Evolutionary conservation across 495 filamentous ascomycete species (phyloP), one percentile per base, ranked within the genome.

Genomic region (Lophiotrema nucula): DNA sequence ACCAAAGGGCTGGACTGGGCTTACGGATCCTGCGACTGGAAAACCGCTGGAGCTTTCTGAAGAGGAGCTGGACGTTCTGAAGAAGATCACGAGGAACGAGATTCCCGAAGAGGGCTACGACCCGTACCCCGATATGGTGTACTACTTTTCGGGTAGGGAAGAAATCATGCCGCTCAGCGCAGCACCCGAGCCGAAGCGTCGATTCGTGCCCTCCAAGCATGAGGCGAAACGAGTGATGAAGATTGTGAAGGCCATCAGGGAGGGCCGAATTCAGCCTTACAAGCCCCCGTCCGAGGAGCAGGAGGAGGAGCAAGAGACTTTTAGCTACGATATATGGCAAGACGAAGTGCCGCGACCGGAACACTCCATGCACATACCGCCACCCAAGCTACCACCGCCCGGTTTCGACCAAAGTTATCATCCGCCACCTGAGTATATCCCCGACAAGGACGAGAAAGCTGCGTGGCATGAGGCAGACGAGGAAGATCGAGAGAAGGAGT

Each of bases 201-300:
- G 93, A 64, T 98, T 97, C 69, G 76, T 97, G 15, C 93, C 95
- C 10, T 97, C 95, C n/a, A 97, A 96, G 74, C 90, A 97, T 66
- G 93, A 98, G 75, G 86, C 89, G 16, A 97, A 96, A 80, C 80
- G 92, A 56, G 83, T 98, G 44, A 96, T 97, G 91, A 97, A 98
- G 77, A 86, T 98, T 62, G 93, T 97, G 35, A 90, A 88, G 69
- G 93, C 93, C 21, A 98, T 98, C 56, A 81, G 86, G 38, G 92
- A 97, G 73, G 95, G 95, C 27, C 84, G 90, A 26, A 98, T 98
- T 53, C 76, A 95, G 59, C 93, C 93, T 16, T 96, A 93, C 73
- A 89, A 87, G 69, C 83, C 90, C 1, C 88, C 88, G 12, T 77
- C 83, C 61, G 80, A 82, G 44, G 83, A 88, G 54, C 83, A 86